Evolutionary conservation across 2,329 filamentous ascomycete genomes (phyloP).

Genomic region (Fusarium tuaranense): DNA sequence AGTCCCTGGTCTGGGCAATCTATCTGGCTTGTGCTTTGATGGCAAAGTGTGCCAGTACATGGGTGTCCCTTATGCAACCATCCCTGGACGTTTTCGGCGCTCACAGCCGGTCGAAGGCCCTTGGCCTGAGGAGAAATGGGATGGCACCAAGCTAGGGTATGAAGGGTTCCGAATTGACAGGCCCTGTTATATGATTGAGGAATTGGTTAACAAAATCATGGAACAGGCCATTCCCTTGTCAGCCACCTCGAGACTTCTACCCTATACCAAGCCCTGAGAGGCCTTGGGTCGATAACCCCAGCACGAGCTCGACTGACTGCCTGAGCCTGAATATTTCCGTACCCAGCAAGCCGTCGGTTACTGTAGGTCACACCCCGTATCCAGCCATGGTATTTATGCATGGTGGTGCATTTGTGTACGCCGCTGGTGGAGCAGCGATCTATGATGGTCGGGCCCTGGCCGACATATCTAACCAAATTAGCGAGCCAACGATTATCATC

Average conservation of each 20-base stretch:
- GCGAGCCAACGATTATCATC: conserved; percentile 7
- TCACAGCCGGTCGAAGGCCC: not conserved
- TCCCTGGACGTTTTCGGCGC: conserved; percentile 12
- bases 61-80: conserved; percentile 9
- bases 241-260: conserved; percentile 28
- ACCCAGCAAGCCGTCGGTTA: not conserved
- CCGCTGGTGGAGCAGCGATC: conserved; percentile 10
- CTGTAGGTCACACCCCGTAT: not conserved
- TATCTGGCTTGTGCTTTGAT: conserved; percentile 8
- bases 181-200: not conserved
- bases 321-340: not conserved
- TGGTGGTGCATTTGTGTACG: conserved; percentile 22
- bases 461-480: not conserved
- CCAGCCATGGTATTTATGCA: conserved; percentile 28
- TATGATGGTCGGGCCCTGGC: conserved; percentile 18
- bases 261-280: conserved; percentile 10
- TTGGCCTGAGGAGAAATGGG: not conserved
- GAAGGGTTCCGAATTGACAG: not conserved
- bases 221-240: not conserved
- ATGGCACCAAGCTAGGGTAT: conserved; percentile 48
- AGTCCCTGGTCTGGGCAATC: not conserved
- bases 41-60: conserved; percentile 12
- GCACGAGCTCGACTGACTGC: not conserved
- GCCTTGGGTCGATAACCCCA: conserved; percentile 10
- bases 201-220: not conserved